Base-by-base conservation (phyloP, 352 stramenopile species). In the Phytopythium ostracodes region DNA sequence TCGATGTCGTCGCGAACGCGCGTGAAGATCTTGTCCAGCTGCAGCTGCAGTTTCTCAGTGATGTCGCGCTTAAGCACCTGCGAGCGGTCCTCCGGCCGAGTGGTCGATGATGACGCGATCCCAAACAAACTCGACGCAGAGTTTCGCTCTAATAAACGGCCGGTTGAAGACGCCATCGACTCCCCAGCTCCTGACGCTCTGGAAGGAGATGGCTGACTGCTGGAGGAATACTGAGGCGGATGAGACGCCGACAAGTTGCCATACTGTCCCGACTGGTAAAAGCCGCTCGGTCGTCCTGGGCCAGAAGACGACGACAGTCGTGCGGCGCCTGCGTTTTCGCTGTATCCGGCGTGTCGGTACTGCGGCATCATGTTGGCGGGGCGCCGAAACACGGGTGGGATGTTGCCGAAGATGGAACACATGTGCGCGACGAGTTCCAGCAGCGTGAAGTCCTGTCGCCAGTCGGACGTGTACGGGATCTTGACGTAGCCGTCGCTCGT, bases 401-500 rank as follows among this genome's bases (percentile, higher is more conserved):
- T 92, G 58, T 88, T 92, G 42, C 87, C 86, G 59, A 96, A 96
- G 46, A 96, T 92, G n/a, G 84, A 94, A 73, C 87, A 94, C 74
- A 94, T 89, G 63, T 93, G 87, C 10, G 85, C 87, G 4, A 96
- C 81, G 18, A 96, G 73, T 59, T 96, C 87, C 17, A 92, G 79
- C 55, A 96, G 61, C 27, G 84, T 96, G 64, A 86, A 91, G 42
- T 96, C 85, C 76, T 88, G 71, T 51, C 79, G 68, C 87, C 87
- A 96, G 64, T 96, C 77, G 1, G 77, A 72, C 15, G 77, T 92
- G 72, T 96, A 96, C n/a, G 84, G 87, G 51, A 96, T 90, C 60
- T 86, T 78, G 50, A 96, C 81, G 64, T 92, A 94, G 33, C 87
- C 87, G 50, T 96, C 82, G 63, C 79, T 92, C 15, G 81, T 92